Base-by-base conservation (phyloP, 768 basidiomycete species). In the Multifurca ochricompacta region DNA sequence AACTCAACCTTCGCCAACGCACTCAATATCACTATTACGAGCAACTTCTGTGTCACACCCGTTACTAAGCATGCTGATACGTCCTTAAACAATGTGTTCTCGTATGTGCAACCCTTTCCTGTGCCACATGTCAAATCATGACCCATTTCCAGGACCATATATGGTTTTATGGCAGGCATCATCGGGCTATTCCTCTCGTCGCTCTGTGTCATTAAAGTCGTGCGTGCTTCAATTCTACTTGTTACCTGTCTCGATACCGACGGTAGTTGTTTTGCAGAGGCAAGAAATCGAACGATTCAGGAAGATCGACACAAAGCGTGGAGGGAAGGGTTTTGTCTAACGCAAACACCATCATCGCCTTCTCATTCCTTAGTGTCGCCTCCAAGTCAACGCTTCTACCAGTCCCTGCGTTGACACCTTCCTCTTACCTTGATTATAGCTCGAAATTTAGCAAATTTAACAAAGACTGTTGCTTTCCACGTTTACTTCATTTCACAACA, bases 271-370 rank as follows among this genome's bases (percentile, higher is more conserved):
- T 9, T 31, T 55, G 47, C 72, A 91, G 88, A 79, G 90, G 62
- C 73, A 82, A 66, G 84, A 92, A 69, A 75, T 79, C 53, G 85
- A 87, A 62, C 83, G 91, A 32, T 94, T 95, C 77, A 83, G 80
- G 74, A 86, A 77, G 71, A 94, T 95, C 59, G 91, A 94, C 61
- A 80, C 80, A 52, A 95, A 94, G 71, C 84, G 88, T 59, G 91
- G 89, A 59, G 89, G 90, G 46, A 73, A 76, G 58, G 87, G 89
- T 58, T 95, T 95, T 63, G 91, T 93, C 58, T 94, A 71, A 78
- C 14, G 27, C 25, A 11, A 4, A 28, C 8, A 19, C 16, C 5
- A 35, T 11, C 23, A 21, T 18, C 18, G 27, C 4, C 31, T 27
- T 18, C 16, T 23, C 28, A 4, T 36, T 10, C n/a, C n/a, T 35